phyloP scores from a whole-genome alignment of 225 moss, liverwort and hornwort genomes.

The Anthoceros angustus region DNA sequence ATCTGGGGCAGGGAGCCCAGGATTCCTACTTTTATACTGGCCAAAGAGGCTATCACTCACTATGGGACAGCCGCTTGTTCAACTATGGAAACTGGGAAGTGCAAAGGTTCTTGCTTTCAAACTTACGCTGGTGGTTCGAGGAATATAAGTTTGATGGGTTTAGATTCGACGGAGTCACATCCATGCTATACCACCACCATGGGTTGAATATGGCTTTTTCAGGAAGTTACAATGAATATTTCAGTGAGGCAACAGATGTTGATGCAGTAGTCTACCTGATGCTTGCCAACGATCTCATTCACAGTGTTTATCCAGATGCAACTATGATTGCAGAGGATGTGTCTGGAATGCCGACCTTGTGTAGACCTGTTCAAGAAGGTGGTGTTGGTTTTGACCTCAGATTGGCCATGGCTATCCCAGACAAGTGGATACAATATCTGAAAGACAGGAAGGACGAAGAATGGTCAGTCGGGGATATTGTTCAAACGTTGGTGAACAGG shows the following conservation, averaged over 20 bases:
- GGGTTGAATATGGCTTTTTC: constrained; percentile 80
- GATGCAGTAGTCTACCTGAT: constrained; percentile 69
- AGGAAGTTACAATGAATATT: constrained; percentile 74
- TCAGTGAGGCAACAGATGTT: constrained; percentile 58
- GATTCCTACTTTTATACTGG: constrained; percentile 73
- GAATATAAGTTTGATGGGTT: constrained; percentile 88
- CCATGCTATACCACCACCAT: constrained; percentile 90
- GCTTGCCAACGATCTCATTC: constrained; percentile 79
- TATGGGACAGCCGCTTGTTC: constrained; percentile 87
- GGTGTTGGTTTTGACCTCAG: constrained; percentile 80
- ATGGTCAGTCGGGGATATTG: constrained; percentile 87
- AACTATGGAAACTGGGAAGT: constrained; percentile 90
- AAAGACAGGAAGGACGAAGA: constrained; percentile 76
- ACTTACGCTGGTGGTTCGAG: constrained; percentile 87
- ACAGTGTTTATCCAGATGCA: constrained; percentile 53
- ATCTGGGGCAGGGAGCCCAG: constrained; percentile 41
- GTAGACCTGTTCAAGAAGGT: constrained; percentile 69
- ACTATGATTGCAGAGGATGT: constrained; percentile 93
- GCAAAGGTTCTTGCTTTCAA: constrained; percentile 76
- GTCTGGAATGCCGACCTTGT: constrained; percentile 88
- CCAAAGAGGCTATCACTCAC: constrained; percentile 58
- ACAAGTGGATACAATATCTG: constrained; percentile 91
- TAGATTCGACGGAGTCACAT: constrained; percentile 90
- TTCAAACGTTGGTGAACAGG: constrained; percentile 57
- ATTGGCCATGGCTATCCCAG: constrained; percentile 88